Evolutionary conservation across 1,139 yeast genomes (phyloP).

Genomic region (Yamadazyma spencermartinsiae): DNA sequence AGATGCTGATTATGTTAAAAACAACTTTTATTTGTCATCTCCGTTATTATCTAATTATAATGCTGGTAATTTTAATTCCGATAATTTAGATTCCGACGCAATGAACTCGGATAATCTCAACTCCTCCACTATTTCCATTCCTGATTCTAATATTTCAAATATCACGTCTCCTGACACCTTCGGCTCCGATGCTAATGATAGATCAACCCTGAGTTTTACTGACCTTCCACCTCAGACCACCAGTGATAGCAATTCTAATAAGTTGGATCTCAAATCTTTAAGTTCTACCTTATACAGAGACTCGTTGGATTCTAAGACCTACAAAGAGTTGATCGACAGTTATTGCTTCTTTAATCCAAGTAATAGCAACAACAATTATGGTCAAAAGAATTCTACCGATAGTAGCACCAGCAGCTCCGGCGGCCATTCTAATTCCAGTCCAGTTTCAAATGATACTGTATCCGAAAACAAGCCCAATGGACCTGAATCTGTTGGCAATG

Average conservation of each 20-base stretch:
- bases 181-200: slow-evolving; percentile 1
- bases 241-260: slow-evolving; percentile 4
- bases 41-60: slow-evolving; percentile 34
- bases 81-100: slow-evolving; percentile 6
- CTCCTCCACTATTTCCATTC: neutral
- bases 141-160: neutral
- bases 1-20: slow-evolving; percentile 35
- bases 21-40: slow-evolving; percentile 40
- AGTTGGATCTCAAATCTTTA: slow-evolving; percentile 10
- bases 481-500: neutral
- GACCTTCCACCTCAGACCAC: slow-evolving; percentile 8
- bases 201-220: neutral
- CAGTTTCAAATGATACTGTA: neutral
- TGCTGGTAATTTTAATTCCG: slow-evolving; percentile 7
- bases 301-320: slow-evolving; percentile 55
- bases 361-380: slow-evolving; percentile 2
- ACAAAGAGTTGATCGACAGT: slow-evolving; percentile 66
- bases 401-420: too few species aligned
- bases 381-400: slow-evolving; percentile 1
- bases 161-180: slow-evolving; percentile 10
- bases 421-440: neutral
- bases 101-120: slow-evolving; percentile 7
- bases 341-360: slow-evolving; percentile 59
- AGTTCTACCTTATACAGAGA: slow-evolving; percentile 10
- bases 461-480: neutral